Conservation (phyloP, 2,329 filamentous ascomycete species). For the Monilinia polystroma region DNA sequence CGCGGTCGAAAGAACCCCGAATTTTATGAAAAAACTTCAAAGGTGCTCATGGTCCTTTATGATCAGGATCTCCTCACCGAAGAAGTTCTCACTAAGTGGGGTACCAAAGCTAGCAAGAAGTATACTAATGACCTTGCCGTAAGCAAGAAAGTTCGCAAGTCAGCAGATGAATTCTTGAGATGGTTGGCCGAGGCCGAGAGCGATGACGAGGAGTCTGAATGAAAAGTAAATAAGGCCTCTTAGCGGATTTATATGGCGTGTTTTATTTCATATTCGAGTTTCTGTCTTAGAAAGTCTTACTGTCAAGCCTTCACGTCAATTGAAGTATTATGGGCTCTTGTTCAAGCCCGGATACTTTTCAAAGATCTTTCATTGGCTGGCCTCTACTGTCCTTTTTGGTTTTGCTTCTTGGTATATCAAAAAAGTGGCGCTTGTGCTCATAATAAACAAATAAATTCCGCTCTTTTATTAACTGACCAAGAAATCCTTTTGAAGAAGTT, state of each 20-base stretch:
- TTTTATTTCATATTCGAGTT: background rate
- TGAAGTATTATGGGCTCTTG: background rate
- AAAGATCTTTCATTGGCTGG: slow-evolving; percentile 5
- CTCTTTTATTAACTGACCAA: background rate
- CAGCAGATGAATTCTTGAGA: slow-evolving; percentile 87
- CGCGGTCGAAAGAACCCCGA: slow-evolving; percentile 75
- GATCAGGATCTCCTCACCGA: slow-evolving; percentile 86
- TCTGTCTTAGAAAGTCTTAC: background rate
- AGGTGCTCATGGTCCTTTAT: slow-evolving; percentile 87
- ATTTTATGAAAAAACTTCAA: slow-evolving; percentile 73
- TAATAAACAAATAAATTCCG: slow-evolving; percentile 12
- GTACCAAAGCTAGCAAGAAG: slow-evolving; percentile 95
- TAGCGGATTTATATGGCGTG: background rate
- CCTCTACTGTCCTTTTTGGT: slow-evolving; percentile 7
- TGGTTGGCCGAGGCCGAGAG: slow-evolving; percentile 88
- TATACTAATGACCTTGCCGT: slow-evolving; percentile 79
- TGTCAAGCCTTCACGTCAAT: background rate
- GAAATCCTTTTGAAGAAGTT: background rate
- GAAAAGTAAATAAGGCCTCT: slow-evolving; percentile 35
- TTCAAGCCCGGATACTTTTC: background rate
- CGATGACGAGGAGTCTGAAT: slow-evolving; percentile 64
- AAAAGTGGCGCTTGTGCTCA: slow-evolving; percentile 12
- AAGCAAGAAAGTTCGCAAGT: slow-evolving; percentile 94
- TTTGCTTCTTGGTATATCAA: slow-evolving; percentile 5
- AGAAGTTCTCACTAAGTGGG: slow-evolving; percentile 88